Evolutionary conservation across 371 early-diverging fungal genomes (phyloP).

Genomic region (Lichtheimia ornata): DNA sequence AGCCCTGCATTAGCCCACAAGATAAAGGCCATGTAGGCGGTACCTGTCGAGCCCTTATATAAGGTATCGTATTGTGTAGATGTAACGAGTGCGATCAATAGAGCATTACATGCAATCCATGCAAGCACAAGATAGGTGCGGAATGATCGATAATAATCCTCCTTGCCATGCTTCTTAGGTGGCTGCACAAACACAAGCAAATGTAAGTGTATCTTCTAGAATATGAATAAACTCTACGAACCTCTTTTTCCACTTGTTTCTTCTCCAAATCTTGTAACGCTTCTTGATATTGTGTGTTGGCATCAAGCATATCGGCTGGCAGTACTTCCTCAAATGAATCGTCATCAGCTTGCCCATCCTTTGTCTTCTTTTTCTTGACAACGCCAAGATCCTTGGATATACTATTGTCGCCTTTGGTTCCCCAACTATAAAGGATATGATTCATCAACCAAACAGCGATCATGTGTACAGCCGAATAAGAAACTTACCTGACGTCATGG

Average conservation of each 20-base stretch:
- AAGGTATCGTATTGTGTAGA: slow-evolving; percentile 33
- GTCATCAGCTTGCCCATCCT: slow-evolving; percentile 41
- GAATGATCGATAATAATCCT: slow-evolving; percentile 85
- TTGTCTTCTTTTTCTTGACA: slow-evolving; percentile 53
- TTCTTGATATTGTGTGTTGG: slow-evolving; percentile 73
- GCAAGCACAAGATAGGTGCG: slow-evolving; percentile 76
- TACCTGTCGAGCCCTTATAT: slow-evolving; percentile 38
- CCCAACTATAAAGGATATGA: slow-evolving; percentile 65
- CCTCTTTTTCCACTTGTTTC: slow-evolving; percentile 32
- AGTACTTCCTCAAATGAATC: slow-evolving; percentile 57
- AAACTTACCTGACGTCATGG: slow-evolving; percentile 68
- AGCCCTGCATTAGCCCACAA: slow-evolving; percentile 87
- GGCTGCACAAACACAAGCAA: slow-evolving; percentile 21
- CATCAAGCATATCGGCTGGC: slow-evolving; percentile 65
- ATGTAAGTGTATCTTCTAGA: slow-evolving; percentile 3
- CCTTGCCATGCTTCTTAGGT: slow-evolving; percentile 64
- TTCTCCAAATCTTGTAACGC: slow-evolving; percentile 57
- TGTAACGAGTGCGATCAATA: slow-evolving; percentile 67
- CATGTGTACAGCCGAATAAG: not conserved
- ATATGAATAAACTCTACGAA: not conserved
- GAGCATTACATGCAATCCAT: slow-evolving; percentile 88
- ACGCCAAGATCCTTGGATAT: slow-evolving; percentile 63
- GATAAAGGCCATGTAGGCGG: slow-evolving; percentile 78
- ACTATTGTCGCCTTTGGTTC: slow-evolving; percentile 88
- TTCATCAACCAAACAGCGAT: not conserved